phyloP scores from a whole-genome alignment of 768 basidiomycete species.

The Termitomyces sp. region DNA sequence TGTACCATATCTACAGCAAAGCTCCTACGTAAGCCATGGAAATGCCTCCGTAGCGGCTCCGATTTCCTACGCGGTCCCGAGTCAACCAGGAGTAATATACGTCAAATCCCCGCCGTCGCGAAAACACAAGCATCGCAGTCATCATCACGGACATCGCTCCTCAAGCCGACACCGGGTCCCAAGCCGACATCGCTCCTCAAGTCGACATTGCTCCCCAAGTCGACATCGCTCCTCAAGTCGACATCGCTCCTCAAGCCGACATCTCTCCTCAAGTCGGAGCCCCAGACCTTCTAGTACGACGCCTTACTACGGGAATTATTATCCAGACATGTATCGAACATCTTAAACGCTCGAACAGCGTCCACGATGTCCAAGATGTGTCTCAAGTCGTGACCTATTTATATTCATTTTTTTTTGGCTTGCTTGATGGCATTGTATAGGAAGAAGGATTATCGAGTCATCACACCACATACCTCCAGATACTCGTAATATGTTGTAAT shows the following conservation, averaged over 20 bases:
- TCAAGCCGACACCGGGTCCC: conserved; percentile 12
- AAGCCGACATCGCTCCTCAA: background rate
- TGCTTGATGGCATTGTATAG: background rate
- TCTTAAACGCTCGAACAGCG: background rate
- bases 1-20: conserved; percentile 26
- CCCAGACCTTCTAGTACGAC: conserved; percentile 21
- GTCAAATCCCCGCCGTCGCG: conserved; percentile 16
- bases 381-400: background rate
- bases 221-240: background rate
- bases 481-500: background rate
- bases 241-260: background rate
- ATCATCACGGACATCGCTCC: conserved; percentile 4
- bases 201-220: background rate
- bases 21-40: conserved; percentile 17
- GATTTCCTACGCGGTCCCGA: conserved; percentile 12
- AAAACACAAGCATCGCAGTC: conserved; percentile 25
- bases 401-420: too few species aligned
- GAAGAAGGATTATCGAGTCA: background rate
- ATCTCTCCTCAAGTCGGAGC: background rate
- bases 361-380: too few species aligned
- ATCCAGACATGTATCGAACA: conserved; percentile 8
- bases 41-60: conserved; percentile 11
- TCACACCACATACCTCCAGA: background rate
- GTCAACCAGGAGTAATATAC: conserved; percentile 24
- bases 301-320: conserved; percentile 9